Percentiles rank a stretch among this genome's conserved stretches.
These are phyloP conservation scores for Aureobasidium lini DNA, from an alignment of 2,329 filamentous ascomycete species.

Conservation along the genomic window DNA sequence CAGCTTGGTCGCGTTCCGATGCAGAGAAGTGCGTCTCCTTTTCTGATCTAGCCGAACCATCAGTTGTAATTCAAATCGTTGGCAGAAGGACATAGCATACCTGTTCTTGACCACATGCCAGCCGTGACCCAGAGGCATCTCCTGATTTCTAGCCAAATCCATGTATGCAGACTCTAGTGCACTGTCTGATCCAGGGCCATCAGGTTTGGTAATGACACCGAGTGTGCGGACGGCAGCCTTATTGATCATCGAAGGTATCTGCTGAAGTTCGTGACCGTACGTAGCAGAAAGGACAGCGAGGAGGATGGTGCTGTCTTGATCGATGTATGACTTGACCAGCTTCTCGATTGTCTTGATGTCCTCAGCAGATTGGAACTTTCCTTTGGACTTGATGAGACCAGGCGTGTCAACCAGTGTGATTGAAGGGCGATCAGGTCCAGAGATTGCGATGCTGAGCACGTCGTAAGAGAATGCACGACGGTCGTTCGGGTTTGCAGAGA, in stretches of 20 bases:
- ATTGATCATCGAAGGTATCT: conserved; percentile 45
- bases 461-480: conserved; percentile 36
- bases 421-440: conserved; percentile 35
- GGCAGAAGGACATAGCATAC: background rate
- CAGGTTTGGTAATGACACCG: conserved; percentile 53
- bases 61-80: background rate
- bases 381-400: conserved; percentile 31
- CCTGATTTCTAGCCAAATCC: background rate
- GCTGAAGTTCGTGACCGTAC: conserved; percentile 49
- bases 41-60: background rate
- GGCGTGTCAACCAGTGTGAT: conserved; percentile 31
- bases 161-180: background rate
- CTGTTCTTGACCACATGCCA: background rate
- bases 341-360: conserved; percentile 28
- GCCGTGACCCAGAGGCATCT: background rate
- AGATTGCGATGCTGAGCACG: conserved; percentile 41
- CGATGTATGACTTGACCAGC: conserved; percentile 49
- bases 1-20: background rate
- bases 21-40: background rate
- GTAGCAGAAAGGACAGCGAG: conserved; percentile 32
- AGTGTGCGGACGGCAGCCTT: conserved; percentile 40
- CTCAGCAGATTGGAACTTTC: conserved; percentile 25
- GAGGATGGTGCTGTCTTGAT: conserved; percentile 49
- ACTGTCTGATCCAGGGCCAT: conserved; percentile 21
- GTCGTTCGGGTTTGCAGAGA: background rate